These are phyloP conservation scores for Lactarius sanguifluus DNA, from an alignment of 768 basidiomycete species.

Conservation along the genomic window DNA sequence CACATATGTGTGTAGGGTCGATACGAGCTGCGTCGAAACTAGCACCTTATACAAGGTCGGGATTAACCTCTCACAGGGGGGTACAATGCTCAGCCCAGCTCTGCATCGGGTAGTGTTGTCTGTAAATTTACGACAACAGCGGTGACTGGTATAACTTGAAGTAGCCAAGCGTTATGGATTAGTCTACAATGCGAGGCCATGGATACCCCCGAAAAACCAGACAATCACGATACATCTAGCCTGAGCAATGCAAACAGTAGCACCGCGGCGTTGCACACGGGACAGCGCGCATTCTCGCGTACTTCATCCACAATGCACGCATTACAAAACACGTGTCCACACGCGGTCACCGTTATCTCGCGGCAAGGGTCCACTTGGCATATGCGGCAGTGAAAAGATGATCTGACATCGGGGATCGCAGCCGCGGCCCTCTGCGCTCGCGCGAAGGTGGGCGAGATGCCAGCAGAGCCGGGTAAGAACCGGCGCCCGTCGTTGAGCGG, in stretches of 20 bases:
- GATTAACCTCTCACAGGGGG: not conserved
- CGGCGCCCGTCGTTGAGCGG: conserved; percentile 7
- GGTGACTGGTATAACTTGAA: not conserved
- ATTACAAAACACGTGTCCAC: conserved; percentile 29
- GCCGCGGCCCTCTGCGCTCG: conserved; percentile 16
- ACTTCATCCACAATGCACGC: conserved; percentile 28
- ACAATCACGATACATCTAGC: conserved; percentile 18
- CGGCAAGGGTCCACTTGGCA: conserved; percentile 27
- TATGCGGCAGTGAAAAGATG: conserved; percentile 26
- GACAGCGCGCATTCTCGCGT: conserved; percentile 27
- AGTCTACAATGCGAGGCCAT: not conserved
- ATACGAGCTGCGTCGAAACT: too few relatives aligned
- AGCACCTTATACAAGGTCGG: not conserved
- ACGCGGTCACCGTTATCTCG: conserved; percentile 27
- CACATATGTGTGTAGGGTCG: too few relatives aligned
- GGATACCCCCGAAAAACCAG: not conserved
- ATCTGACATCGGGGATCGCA: not conserved
- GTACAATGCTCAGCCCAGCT: not conserved
- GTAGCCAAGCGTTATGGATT: not conserved
- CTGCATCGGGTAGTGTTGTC: not conserved
- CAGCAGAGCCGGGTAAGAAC: conserved; percentile 11
- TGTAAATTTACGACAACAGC: not conserved
- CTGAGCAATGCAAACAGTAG: conserved; percentile 29
- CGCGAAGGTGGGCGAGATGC: conserved; percentile 14
- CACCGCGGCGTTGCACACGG: conserved; percentile 27